Evolutionary conservation across 1,284 basidiomycete genomes (phyloP), one percentile per base, ranked within the genome.

Genomic region (Ustilago curta): DNA sequence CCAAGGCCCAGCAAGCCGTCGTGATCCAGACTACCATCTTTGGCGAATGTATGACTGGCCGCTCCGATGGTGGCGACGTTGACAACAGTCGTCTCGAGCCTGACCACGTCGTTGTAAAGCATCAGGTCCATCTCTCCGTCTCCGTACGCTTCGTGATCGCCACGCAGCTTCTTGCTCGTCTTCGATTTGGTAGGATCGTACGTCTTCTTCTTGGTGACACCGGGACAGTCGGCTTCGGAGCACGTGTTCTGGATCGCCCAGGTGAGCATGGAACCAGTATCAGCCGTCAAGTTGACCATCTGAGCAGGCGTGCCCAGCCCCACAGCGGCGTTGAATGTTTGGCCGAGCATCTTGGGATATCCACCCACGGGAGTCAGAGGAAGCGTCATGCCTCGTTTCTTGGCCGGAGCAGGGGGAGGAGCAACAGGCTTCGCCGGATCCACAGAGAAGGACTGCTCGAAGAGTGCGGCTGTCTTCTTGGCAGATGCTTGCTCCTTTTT

Each of bases 61-160:
- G 48, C 60, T 35, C 70, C 70, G 18, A 73, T 32, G 8, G 65
- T 73, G 4, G 57, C 64, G 11, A 7, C 39, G 2, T 43, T 45
- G 12, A 60, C 40, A 3, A 5, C 42, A 12, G 67, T 11, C 2
- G 23, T 31, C 29, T 29, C 35, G 27, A 73, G 35, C 3, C 39
- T 35, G n/a, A 73, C 65, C 4, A 58, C 42, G 43, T 73, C 70
- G 18, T 9, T 31, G 50, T 35, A 68, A 1, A 73, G 54, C n/a
- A 14, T 47, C 12, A 73, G 27, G 19, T 73, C 70, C 48, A 62
- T 59, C 65, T 73, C 70, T 16, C 70, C 70, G 31, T 73, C 70
- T 3, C 70, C 70, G 27, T 73, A 73, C 25, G 65, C 59, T 43
- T 73, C 70, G 49, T 73, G 70, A 19, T 60, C 65, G 21, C 27